Evolutionary conservation across 2,329 filamentous ascomycete genomes (phyloP), one percentile per base, ranked within the genome.

Genomic region (Apiospora malaysiana): DNA sequence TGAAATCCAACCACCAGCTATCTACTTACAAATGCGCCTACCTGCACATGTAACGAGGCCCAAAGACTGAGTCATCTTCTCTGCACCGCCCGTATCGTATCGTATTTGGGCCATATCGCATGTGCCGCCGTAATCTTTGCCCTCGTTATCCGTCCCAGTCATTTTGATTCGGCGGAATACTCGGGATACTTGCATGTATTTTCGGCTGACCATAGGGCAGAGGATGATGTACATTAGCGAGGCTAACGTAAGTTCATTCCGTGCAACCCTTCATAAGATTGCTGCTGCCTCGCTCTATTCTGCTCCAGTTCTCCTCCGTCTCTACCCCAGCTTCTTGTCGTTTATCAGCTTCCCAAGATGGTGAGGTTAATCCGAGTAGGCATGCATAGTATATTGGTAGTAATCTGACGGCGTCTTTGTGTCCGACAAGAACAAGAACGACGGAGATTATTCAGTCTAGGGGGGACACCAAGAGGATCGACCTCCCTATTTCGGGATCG

Each of bases 211-310:
- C 56, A 23, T 40, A 63, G 27, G 32, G 56, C 51, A 59, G 56
- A 59, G 56, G 32, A n/a, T 63, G 27, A 37, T 63, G 32, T 32
- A 32, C 56, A 40, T 63, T 32, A 63, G 32, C 56, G 32, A 63
- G 56, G 56, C 56, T 63, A 63, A 63, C 56, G 56, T 63, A 40
- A 63, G 56, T 63, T 18, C 4, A 16, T 32, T 63, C 56, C 32
- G 56, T 63, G 56, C 56, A 63, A 63, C 56, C 56, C 56, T 40
- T 63, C 56, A 63, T 63, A 63, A 63, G 56, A 63, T 63, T 63
- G 56, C 56, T 63, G 56, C 32, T 59, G 51, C 51, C 51, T 63
- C 56, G 32, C 32, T 23, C 56, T 63, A 14, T 9, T 21, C 21
- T 32, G 27, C 23, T 12, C 32, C 16, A 45, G 12, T 14, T 14